Evolutionary conservation across 169 alveolate genomes (phyloP).

Genomic region (Plasmodium fragile): DNA sequence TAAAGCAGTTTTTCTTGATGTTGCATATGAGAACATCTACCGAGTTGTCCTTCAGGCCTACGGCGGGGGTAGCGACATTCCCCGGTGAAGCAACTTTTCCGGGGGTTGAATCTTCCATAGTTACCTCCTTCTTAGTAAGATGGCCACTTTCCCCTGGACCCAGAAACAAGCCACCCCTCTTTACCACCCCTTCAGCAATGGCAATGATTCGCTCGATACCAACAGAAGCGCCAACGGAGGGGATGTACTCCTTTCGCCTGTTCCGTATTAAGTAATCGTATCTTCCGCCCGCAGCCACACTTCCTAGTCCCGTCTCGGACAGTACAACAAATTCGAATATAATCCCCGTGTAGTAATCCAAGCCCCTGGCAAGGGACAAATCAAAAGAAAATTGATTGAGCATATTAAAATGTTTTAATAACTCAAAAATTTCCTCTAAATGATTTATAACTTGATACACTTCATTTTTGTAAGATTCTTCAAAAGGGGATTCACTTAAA

Average conservation of each 20-base stretch:
- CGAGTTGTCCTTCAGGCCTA: constrained; percentile 83
- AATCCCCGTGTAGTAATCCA: constrained; percentile 98
- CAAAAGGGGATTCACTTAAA: constrained; percentile 61
- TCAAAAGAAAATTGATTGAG: constrained; percentile 87
- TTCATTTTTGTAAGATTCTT: constrained; percentile 71
- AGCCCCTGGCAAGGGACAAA: constrained; percentile 96
- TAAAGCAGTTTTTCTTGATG: constrained; percentile 45
- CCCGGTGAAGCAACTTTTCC: constrained; percentile 11
- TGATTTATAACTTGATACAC: constrained; percentile 46
- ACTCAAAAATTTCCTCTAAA: constrained; percentile 80
- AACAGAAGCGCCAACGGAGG: constrained; percentile 96
- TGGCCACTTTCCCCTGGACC: background rate
- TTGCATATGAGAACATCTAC: constrained; percentile 76
- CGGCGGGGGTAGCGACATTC: constrained; percentile 40
- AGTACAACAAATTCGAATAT: constrained; percentile 95
- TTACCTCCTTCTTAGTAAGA: background rate
- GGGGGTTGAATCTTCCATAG: background rate
- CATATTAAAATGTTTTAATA: constrained; percentile 74
- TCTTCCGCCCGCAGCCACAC: constrained; percentile 99
- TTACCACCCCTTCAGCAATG: constrained; percentile 77
- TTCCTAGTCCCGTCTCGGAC: constrained; percentile 91
- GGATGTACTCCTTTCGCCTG: constrained; percentile 91
- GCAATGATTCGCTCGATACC: constrained; percentile 96
- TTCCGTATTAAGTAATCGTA: constrained; percentile 95
- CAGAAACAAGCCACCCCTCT: constrained; percentile 29